Conservation (phyloP, 805 yeast species). For the Scheffersomyces ergatensis region DNA sequence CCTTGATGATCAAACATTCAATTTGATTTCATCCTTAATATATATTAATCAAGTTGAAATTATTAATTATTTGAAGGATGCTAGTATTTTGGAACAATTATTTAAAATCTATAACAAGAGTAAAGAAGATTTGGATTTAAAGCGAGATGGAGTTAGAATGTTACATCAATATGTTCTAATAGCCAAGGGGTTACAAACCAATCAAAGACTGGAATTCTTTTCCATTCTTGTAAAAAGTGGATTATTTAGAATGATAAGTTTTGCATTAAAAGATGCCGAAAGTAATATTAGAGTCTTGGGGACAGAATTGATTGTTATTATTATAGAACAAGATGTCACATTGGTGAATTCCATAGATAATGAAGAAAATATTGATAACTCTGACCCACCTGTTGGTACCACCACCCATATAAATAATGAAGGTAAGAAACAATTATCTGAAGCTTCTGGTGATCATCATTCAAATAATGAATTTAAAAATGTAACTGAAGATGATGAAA, state of each 20-base stretch:
- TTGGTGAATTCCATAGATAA: slow-evolving; percentile 44
- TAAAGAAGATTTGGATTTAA: slow-evolving; percentile 18
- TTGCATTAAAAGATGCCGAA: slow-evolving; percentile 59
- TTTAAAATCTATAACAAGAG: slow-evolving; percentile 51
- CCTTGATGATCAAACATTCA: slow-evolving; percentile 77
- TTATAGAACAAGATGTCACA: slow-evolving; percentile 80
- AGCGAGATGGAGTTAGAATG: slow-evolving; percentile 72
- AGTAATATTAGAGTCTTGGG: slow-evolving; percentile 62
- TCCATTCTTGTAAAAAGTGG: slow-evolving; percentile 64
- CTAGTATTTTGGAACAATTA: slow-evolving; percentile 51
- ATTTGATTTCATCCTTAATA: slow-evolving; percentile 63
- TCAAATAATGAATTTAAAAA: no score
- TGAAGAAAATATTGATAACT: slow-evolving; percentile 27
- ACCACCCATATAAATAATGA: not conserved
- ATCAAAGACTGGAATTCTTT: slow-evolving; percentile 65
- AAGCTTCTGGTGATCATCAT: no score
- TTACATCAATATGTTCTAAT: slow-evolving; percentile 77
- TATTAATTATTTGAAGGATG: slow-evolving; percentile 53
- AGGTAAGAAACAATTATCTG: no score
- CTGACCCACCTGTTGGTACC: slow-evolving; percentile 19
- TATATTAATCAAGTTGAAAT: slow-evolving; percentile 68
- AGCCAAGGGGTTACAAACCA: slow-evolving; percentile 62
- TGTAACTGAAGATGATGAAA: not conserved
- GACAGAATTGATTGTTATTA: slow-evolving; percentile 74
- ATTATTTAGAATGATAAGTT: slow-evolving; percentile 64